These are phyloP conservation scores for Wallemia hederae DNA, from an alignment of 1,284 basidiomycete genomes.

Conservation along the genomic window DNA sequence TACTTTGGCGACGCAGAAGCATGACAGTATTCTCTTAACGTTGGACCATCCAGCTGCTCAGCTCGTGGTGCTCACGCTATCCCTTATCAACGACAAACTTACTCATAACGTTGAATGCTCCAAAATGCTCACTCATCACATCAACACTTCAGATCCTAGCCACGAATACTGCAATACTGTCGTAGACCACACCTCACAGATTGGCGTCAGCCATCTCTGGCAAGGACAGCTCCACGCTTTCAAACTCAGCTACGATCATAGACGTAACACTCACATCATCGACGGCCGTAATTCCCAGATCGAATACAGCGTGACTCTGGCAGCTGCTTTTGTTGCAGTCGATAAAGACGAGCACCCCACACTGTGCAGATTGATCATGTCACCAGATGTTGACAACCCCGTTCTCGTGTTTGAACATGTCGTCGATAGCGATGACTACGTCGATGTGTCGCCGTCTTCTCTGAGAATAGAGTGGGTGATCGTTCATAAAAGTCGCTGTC, in stretches of 20 bases:
- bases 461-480: neutral
- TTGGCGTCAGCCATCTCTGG: neutral
- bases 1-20: neutral
- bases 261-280: neutral
- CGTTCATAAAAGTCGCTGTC: no score
- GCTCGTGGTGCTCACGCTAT: neutral
- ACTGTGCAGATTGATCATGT: neutral
- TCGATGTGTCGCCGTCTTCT: neutral
- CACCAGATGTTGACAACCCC: neutral
- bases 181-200: neutral
- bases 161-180: neutral
- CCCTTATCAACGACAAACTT: neutral
- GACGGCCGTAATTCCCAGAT: neutral
- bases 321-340: neutral
- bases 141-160: neutral
- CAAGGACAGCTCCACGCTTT: neutral
- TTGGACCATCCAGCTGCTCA: neutral
- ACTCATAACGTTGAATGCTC: neutral
- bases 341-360: neutral
- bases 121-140: neutral
- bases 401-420: neutral
- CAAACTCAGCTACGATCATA: neutral
- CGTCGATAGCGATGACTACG: neutral
- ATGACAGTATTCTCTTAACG: neutral
- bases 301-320: neutral